A percentile compares a stretch with the other conserved stretches of the same genome.
phyloP scores from a whole-genome alignment of 805 yeast species.

The Teunomyces barrocoloradensis region DNA sequence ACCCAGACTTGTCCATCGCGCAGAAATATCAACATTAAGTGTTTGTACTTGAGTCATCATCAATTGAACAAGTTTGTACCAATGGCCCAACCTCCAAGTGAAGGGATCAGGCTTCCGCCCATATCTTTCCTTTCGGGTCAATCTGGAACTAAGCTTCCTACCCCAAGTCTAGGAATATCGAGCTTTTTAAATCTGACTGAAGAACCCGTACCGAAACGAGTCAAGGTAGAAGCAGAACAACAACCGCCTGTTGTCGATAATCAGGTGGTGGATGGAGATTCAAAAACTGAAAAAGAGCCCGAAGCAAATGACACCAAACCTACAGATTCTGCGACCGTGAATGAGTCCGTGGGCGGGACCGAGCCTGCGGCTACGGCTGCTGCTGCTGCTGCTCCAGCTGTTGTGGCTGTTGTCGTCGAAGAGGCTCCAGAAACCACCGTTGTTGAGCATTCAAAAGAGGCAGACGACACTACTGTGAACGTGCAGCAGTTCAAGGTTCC shows the following conservation, averaged over 20 bases:
- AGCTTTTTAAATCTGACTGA: slow-evolving; percentile 15
- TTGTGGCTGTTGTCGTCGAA: neutral
- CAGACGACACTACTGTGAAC: neutral
- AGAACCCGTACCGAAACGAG: neutral
- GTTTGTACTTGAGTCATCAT: neutral
- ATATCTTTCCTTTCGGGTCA: slow-evolving; percentile 27
- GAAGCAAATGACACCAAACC: no score
- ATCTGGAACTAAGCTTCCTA: slow-evolving; percentile 8
- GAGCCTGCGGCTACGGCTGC: neutral
- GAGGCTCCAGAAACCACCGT: neutral
- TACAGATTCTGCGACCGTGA: neutral
- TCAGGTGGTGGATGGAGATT: no score
- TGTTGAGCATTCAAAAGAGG: neutral
- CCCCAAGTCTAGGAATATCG: slow-evolving; percentile 21
- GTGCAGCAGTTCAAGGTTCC: neutral
- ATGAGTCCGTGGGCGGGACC: neutral
- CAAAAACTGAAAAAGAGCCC: no score
- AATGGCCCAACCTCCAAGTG: slow-evolving; percentile 8
- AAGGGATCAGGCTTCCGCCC: slow-evolving; percentile 23
- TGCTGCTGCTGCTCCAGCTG: neutral
- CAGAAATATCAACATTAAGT: slow-evolving; percentile 1
- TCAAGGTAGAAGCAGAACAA: neutral
- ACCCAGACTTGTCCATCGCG: neutral
- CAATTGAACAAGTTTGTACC: neutral
- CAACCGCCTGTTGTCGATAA: neutral